Evolutionary conservation across 768 basidiomycete species (phyloP), one percentile per base, ranked within the genome.

Genomic region (Gloeopeniophorella convolvens): DNA sequence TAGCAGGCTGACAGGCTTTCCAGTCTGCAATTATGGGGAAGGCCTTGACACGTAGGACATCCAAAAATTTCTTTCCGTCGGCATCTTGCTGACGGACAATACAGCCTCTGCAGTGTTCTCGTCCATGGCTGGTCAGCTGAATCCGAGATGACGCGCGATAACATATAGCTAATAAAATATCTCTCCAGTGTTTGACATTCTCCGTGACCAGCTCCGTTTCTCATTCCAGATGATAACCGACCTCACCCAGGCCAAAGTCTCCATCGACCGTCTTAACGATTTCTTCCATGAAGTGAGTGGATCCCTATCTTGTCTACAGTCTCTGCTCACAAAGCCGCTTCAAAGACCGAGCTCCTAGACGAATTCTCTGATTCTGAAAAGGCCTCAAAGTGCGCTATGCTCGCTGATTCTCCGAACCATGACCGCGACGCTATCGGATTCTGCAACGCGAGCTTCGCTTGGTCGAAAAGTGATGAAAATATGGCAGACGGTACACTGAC

Each of bases 381-480:
- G 18, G 45, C 45, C 21, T 46, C 41, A 26, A 50, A 40, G 42
- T 49, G 47, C 28, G 23, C 44, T 18, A 56, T 56, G 54, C 26
- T 56, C 5, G 45, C 54, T 5, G 54, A 56, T 13, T 54, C 49
- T 24, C 47, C 57, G 2, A 45, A 55, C 16, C 42, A 49, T 28
- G 56, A 48, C 37, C 54, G 40, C 15, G 45, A 48, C 12, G 54
- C 48, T n/a, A 73, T 82, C 39, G 79, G 80, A 3, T 77, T 82
- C 57, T 64, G 70, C 11, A 67, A 82, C 53, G 76, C 79, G 1
- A 66, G 60, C 4, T 85, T 83, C 55, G 62, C 72, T 0, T 85
- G 82, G 82, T 70, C 73, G 0, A 62, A 63, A 21, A 70, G 65
- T 20, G 55, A 59, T 36, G 21, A 16, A n/a, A 45, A 57, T 24